phyloP scores from a whole-genome alignment of 2,329 filamentous ascomycete genomes.

The Ophiostoma angusticollis region DNA sequence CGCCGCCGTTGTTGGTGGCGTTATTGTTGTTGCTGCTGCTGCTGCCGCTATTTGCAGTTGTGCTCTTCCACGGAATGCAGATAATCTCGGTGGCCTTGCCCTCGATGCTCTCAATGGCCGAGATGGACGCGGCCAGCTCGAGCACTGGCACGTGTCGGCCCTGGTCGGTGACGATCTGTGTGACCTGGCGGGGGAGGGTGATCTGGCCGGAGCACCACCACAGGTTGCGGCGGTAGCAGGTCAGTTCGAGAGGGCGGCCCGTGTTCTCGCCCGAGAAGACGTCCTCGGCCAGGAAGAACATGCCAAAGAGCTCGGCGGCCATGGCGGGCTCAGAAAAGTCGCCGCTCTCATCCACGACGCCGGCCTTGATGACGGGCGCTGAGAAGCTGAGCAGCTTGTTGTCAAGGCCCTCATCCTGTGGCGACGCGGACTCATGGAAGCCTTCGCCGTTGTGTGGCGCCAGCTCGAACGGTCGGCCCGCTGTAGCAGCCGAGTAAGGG shows the following conservation, averaged over 20 bases:
- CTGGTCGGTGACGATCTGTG: slow-evolving; percentile 60
- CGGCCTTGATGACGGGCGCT: slow-evolving; percentile 44
- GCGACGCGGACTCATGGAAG: slow-evolving; percentile 32
- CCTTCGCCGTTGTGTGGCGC: slow-evolving; percentile 10
- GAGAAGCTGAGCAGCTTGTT: slow-evolving; percentile 67
- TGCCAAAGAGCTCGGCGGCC: slow-evolving; percentile 67
- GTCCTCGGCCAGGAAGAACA: slow-evolving; percentile 80
- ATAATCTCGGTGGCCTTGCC: slow-evolving; percentile 89
- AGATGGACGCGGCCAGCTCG: slow-evolving; percentile 69
- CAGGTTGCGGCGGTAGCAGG: slow-evolving; percentile 86
- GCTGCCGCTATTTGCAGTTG: slow-evolving; percentile 31
- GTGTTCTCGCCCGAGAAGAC: slow-evolving; percentile 51
- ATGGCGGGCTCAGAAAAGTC: slow-evolving; percentile 52
- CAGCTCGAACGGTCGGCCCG: slow-evolving; percentile 15
- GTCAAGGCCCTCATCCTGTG: slow-evolving; percentile 39
- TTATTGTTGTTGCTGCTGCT: slow-evolving; percentile 8
- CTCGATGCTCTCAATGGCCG: slow-evolving; percentile 83
- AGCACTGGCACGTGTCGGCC: slow-evolving; percentile 65
- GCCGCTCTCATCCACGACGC: slow-evolving; percentile 52
- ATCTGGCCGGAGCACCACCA: slow-evolving; percentile 91
- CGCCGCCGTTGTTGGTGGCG: slow-evolving; percentile 23
- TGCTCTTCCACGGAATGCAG: slow-evolving; percentile 87
- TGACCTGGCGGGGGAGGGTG: slow-evolving; percentile 58
- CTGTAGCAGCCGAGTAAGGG: slow-evolving; percentile 31
- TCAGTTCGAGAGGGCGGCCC: slow-evolving; percentile 62